Evolutionary conservation across 148 eudicot species (phyloP).

Genomic region (Cornus kousa): DNA sequence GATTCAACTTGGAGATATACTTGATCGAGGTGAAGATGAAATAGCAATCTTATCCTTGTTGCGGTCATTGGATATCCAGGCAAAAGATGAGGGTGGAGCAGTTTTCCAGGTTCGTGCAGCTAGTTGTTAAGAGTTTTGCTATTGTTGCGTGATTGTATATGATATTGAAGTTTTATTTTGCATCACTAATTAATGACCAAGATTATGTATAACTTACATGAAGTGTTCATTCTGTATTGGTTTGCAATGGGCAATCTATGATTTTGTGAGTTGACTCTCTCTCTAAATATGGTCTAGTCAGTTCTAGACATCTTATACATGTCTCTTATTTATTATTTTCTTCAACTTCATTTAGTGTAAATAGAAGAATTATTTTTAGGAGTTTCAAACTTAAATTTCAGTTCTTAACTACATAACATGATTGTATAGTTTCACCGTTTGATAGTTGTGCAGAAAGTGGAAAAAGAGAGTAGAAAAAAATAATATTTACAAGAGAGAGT

Average conservation of each 20-base stretch:
- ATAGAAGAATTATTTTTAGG: background rate
- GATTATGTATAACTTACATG: too few species aligned
- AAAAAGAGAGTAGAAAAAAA: too few species aligned
- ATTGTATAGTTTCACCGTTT: background rate
- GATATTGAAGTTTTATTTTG: background rate
- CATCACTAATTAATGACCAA: background rate
- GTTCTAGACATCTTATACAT: background rate
- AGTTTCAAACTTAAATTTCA: background rate
- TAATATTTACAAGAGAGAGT: too few species aligned
- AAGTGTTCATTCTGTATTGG: background rate
- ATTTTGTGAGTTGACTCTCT: background rate
- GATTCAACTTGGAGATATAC: conserved; percentile 91
- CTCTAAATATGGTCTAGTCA: background rate
- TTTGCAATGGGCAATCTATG: background rate
- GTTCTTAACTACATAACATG: background rate
- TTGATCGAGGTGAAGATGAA: conserved; percentile 96
- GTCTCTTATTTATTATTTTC: background rate
- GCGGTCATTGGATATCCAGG: conserved; percentile 78
- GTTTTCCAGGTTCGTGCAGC: conserved; percentile 72
- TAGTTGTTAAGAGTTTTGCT: background rate
- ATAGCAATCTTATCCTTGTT: conserved; percentile 86
- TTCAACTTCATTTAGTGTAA: background rate
- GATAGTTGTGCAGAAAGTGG: too few species aligned
- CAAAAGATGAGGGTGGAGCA: conserved; percentile 85
- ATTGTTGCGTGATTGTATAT: background rate